Conservation (phyloP, 2,329 filamentous ascomycete species). For the Stagonosporopsis vannaccii region DNA sequence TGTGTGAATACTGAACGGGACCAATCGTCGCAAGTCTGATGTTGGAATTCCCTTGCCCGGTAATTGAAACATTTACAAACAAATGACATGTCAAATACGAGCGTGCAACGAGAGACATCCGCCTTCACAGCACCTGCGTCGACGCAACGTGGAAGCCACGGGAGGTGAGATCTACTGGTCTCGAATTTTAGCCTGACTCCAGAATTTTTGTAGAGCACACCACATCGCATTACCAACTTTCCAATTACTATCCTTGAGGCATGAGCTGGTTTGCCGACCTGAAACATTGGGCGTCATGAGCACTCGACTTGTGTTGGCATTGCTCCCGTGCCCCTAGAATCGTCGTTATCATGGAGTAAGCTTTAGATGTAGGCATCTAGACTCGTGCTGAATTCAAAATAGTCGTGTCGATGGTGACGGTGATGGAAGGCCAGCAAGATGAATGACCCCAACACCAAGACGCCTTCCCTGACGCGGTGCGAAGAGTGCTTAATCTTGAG, state of each 20-base stretch:
- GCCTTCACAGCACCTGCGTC: not conserved
- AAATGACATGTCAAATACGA: not conserved
- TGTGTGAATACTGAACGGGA: not conserved
- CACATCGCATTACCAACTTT: not conserved
- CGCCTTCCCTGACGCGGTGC: slow-evolving; percentile 2
- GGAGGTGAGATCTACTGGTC: slow-evolving; percentile 13
- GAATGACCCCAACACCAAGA: not conserved
- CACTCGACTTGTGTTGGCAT: not conserved
- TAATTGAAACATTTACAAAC: not conserved
- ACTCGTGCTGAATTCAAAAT: not conserved
- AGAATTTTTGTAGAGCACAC: slow-evolving; percentile 12
- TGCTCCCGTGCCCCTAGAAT: not conserved
- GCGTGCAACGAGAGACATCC: not conserved
- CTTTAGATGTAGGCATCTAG: not conserved
- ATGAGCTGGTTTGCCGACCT: not conserved
- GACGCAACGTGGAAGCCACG: slow-evolving; percentile 4
- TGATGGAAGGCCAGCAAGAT: not conserved
- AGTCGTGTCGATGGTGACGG: not conserved
- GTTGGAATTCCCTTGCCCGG: not conserved
- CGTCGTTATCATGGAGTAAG: not conserved
- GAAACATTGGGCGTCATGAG: not conserved
- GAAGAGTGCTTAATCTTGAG: not conserved
- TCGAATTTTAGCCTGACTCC: slow-evolving; percentile 1
- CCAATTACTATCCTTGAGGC: not conserved
- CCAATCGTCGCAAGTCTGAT: not conserved